These are phyloP conservation scores for Backusella australiensis DNA, from an alignment of 192 early-diverging fungal genomes.

Conservation along the genomic window DNA sequence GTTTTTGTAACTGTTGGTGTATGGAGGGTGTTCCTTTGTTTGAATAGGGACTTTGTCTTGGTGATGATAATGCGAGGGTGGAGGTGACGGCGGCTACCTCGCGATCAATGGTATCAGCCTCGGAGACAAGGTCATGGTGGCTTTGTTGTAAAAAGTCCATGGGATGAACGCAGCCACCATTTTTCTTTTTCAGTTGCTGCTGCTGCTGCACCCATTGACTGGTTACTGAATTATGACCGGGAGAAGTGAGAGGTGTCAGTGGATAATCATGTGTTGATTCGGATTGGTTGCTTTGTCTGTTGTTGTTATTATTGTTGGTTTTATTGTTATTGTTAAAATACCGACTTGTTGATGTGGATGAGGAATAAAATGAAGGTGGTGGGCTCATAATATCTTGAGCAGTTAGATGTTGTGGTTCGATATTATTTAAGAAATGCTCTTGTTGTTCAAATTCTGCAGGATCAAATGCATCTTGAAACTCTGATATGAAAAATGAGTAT, in stretches of 20 bases:
- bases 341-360: background rate
- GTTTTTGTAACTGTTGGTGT: background rate
- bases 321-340: background rate
- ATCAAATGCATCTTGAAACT: conserved; percentile 12
- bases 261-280: conserved; percentile 21
- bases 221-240: conserved; percentile 5
- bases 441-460: background rate
- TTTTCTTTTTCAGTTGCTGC: background rate
- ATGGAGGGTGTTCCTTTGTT: background rate
- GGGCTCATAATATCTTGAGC: background rate
- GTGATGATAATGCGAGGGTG: background rate
- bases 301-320: background rate
- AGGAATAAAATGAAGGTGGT: background rate
- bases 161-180: background rate
- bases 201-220: conserved; percentile 7
- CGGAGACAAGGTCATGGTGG: conserved; percentile 1
- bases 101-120: conserved; percentile 23
- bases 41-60: conserved; percentile 8
- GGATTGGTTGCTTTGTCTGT: background rate
- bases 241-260: conserved; percentile 17
- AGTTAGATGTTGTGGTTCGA: background rate
- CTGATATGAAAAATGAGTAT: background rate
- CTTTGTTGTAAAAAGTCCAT: conserved; percentile 13
- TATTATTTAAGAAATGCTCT: background rate
- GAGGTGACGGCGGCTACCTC: conserved; percentile 24